Percentiles rank a stretch among this genome's conserved stretches.
These are phyloP conservation scores for Fusarium tjaetaba DNA, from an alignment of 2,329 filamentous ascomycete species.

Conservation along the genomic window DNA sequence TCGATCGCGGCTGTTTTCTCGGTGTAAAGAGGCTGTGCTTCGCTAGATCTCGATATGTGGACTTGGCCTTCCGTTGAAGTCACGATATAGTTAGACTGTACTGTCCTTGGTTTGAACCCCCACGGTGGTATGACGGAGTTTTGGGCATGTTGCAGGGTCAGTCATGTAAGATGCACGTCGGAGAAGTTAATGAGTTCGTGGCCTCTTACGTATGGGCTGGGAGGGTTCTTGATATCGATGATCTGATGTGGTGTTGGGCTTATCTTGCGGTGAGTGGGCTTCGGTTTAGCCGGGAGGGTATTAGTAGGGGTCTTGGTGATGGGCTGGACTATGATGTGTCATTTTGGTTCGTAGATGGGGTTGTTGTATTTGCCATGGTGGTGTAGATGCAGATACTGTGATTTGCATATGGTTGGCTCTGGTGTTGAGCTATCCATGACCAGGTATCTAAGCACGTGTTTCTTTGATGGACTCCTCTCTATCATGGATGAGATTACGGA, in stretches of 20 bases:
- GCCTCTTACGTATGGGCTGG: slow-evolving; percentile 5
- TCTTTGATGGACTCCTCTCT: neutral
- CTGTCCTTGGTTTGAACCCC: neutral
- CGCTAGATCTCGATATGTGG: slow-evolving; percentile 15
- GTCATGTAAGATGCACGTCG: neutral
- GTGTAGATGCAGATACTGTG: slow-evolving; percentile 4
- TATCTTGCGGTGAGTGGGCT: slow-evolving; percentile 30
- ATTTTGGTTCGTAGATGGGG: neutral
- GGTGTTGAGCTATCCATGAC: neutral
- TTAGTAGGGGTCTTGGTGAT: neutral
- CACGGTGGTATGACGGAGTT: slow-evolving; percentile 6
- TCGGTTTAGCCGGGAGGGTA: slow-evolving; percentile 3
- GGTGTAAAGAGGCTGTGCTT: slow-evolving; percentile 8
- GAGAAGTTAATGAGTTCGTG: neutral
- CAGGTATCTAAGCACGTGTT: neutral
- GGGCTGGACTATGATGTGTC: neutral
- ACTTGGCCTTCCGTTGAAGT: slow-evolving; percentile 23
- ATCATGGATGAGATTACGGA: neutral
- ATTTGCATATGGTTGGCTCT: neutral
- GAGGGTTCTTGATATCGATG: slow-evolving; percentile 2
- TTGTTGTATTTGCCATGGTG: slow-evolving; percentile 8
- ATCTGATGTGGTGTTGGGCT: slow-evolving; percentile 16
- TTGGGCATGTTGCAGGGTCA: neutral
- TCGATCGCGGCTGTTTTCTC: slow-evolving; percentile 30
- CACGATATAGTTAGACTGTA: neutral